Evolutionary conservation across 805 yeast species (phyloP), one percentile per base, ranked within the genome.

Genomic region (Scheffersomyces stipitis): DNA sequence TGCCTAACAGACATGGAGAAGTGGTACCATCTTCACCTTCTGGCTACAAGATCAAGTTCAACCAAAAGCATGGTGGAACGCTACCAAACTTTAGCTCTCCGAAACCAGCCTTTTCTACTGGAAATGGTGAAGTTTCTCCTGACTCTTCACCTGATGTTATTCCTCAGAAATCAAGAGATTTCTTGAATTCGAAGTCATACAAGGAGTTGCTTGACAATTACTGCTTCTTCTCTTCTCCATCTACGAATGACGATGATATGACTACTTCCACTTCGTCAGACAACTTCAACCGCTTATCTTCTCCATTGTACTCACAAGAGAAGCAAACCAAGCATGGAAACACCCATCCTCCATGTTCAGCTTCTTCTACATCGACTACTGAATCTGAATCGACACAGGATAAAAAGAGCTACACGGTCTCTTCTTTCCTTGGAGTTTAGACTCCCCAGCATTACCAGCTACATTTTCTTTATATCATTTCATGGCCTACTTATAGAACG

Each of bases 151-250:
- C 22, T 15, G 16, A 23, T 5, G 4, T n/a, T n/a, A n/a, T n/a
- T n/a, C n/a, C n/a, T n/a, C n/a, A 14, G 13, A 12, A 14, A 14
- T 31, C 31, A 16, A 26, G 27, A 13, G 5, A 38, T 20, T 28
- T 20, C 26, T 18, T 74, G 36, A 67, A 76, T 46, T 71, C 83
- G 4, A 69, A 73, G 46, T 64, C 79, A 1, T 81, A 81, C 49
- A 72, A 75, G 44, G 77, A 79, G 40, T 56, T 81, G 15, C 56
- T 81, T 34, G 79, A 80, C 33, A 71, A 75, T 18, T 81, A 77
- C 49, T 81, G 87, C 46, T 81, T 81, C 48, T 81, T 75, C 38
- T 48, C 62, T 8, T 33, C 58, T 3, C 46, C 48, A n/a, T 31
- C 44, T n/a, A 41, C 40, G 6, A 48, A 45, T 24, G 46, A 50